These are phyloP conservation scores for Colletotrichum endophyticum DNA, from an alignment of 2,329 filamentous ascomycete genomes.

Conservation along the genomic window DNA sequence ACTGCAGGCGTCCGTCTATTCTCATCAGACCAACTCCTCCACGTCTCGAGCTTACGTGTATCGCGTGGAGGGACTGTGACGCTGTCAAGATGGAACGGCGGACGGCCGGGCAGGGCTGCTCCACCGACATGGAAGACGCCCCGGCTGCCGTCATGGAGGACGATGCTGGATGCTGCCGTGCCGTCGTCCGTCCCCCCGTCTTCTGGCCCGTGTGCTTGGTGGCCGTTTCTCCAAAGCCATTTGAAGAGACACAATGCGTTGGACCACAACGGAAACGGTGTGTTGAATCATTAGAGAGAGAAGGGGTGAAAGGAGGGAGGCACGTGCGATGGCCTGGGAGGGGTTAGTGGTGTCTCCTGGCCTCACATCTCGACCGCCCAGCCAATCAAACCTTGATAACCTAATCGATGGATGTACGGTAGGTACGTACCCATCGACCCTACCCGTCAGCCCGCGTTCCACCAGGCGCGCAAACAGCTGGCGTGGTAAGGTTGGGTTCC, in stretches of 20 bases:
- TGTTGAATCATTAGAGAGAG: not conserved
- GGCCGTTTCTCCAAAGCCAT: not conserved
- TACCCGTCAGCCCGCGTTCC: not conserved
- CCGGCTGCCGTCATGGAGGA: not conserved
- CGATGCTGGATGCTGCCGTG: not conserved
- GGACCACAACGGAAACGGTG: not conserved
- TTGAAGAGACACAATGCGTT: not conserved
- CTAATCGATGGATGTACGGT: not conserved
- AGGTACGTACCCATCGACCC: not conserved
- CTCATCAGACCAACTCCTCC: not conserved
- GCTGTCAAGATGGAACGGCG: not conserved
- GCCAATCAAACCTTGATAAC: conserved; percentile 12
- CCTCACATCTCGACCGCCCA: not conserved
- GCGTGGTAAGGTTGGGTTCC: not conserved
- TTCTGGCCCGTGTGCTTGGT: not conserved
- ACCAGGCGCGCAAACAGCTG: not conserved
- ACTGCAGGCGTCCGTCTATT: not conserved
- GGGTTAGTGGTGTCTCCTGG: not conserved
- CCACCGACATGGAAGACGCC: not conserved
- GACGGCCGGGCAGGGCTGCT: not conserved
- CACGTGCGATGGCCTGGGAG: not conserved
- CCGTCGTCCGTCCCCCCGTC: not conserved
- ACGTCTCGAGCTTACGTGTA: not conserved
- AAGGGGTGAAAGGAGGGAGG: not conserved
- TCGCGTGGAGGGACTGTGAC: not conserved